Percentiles rank a stretch among this genome's conserved stretches.
Conservation (phyloP, 306 rosid genomes). For the Sindora glabra region DNA sequence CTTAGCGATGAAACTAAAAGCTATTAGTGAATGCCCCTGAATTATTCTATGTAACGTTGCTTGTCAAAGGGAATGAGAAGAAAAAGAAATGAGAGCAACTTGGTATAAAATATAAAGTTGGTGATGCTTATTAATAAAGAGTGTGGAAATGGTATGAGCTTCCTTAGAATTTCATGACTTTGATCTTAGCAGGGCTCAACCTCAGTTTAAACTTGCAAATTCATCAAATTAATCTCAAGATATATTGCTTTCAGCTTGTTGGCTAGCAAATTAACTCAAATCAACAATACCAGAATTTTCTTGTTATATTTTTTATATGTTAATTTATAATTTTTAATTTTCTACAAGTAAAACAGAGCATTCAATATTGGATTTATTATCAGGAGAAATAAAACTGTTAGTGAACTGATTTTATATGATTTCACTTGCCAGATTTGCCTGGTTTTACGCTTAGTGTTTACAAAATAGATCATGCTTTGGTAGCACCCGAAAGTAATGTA, state of each 20-base stretch:
- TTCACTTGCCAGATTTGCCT: constrained; percentile 64
- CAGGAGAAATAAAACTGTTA: too few species aligned
- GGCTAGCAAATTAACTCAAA: not conserved
- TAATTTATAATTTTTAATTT: not conserved
- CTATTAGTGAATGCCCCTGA: not conserved
- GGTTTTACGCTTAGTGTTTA: constrained; percentile 94
- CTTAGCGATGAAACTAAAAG: not conserved
- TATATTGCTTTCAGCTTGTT: not conserved
- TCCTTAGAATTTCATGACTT: not conserved
- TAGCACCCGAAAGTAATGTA: constrained; percentile 91
- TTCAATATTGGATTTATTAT: too few species aligned
- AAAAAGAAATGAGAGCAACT: not conserved
- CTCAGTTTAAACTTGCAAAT: not conserved
- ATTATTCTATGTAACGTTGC: not conserved
- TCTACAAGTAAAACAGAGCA: too few species aligned
- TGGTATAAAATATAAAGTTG: too few species aligned
- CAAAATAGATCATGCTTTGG: constrained; percentile 73
- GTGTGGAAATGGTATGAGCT: not conserved
- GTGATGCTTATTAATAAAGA: too few species aligned
- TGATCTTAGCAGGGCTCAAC: not conserved
- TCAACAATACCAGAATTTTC: too few species aligned
- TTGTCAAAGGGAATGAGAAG: not conserved
- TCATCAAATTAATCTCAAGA: not conserved
- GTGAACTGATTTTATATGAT: constrained; percentile 6
- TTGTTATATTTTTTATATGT: not conserved